Conservation (phyloP, 2,329 filamentous ascomycete genomes). For the Xylariaceae sp. region DNA sequence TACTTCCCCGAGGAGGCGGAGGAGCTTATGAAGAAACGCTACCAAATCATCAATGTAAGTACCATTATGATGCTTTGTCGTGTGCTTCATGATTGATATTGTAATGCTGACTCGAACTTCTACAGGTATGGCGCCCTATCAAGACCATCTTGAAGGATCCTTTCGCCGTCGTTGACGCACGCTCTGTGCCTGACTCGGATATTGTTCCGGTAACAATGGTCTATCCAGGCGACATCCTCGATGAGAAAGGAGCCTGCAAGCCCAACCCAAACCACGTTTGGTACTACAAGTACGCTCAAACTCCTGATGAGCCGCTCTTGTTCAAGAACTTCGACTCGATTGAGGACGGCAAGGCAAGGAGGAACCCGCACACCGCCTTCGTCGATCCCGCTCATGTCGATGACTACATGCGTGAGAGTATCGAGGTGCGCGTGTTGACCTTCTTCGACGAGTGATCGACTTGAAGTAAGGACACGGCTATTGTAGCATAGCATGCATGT, state of each 20-base stretch:
- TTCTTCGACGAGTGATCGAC: not conserved
- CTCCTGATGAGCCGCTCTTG: not conserved
- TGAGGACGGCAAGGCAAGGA: not conserved
- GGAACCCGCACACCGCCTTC: not conserved
- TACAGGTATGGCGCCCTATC: constrained; percentile 6
- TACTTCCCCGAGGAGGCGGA: not conserved
- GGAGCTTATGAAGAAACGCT: not conserved
- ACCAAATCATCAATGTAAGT: constrained; percentile 1
- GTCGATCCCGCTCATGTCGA: not conserved
- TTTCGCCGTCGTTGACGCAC: constrained; percentile 3
- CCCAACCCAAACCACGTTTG: not conserved
- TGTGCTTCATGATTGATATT: not conserved
- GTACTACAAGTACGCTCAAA: not conserved
- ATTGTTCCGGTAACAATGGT: constrained; percentile 1
- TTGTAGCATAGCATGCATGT: not conserved
- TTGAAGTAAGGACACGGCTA: not conserved
- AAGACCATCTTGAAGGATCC: constrained; percentile 8
- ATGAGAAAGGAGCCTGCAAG: not conserved
- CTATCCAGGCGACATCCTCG: not conserved
- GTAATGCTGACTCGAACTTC: not conserved
- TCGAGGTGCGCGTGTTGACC: not conserved
- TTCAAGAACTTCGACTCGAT: constrained; percentile 1
- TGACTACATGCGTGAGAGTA: not conserved
- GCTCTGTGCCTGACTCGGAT: constrained; percentile 2
- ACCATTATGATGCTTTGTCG: not conserved